phyloP scores from a whole-genome alignment of 2,329 filamentous ascomycete genomes.

The Fusarium robinianum region DNA sequence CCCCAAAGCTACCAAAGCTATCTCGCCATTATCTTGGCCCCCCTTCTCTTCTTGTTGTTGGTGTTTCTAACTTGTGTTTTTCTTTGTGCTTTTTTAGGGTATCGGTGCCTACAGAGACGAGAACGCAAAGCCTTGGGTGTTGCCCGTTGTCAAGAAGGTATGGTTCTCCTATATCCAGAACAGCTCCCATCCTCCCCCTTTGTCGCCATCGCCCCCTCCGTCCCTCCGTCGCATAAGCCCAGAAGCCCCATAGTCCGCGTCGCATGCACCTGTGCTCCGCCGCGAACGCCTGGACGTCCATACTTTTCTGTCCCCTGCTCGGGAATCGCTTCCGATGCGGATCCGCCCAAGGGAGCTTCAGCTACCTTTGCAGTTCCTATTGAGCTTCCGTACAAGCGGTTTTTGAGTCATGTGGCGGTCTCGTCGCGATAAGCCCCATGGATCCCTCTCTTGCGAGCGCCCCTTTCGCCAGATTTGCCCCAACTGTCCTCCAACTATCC shows the following conservation, averaged over 20 bases:
- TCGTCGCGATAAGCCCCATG: conserved; percentile 19
- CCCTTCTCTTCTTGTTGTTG: neutral
- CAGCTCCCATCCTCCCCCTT: conserved; percentile 6
- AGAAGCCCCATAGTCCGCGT: conserved; percentile 3
- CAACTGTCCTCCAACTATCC: conserved; percentile 15
- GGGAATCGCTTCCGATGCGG: conserved; percentile 10
- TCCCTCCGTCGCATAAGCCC: conserved; percentile 12
- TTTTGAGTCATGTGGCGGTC: conserved; percentile 28
- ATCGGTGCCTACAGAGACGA: conserved; percentile 95
- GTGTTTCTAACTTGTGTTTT: conserved; percentile 15
- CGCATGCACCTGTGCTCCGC: conserved; percentile 11
- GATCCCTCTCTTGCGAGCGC: conserved; percentile 19
- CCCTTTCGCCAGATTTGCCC: conserved; percentile 20
- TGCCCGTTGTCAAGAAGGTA: conserved; percentile 97
- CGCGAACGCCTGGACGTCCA: conserved; percentile 13
- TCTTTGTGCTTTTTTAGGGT: conserved; percentile 49
- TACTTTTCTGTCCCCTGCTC: neutral
- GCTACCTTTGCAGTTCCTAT: conserved; percentile 11
- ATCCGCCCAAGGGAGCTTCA: conserved; percentile 12
- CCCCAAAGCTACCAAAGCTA: too few species aligned
- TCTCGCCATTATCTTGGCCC: too few species aligned
- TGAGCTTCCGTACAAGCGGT: conserved; percentile 17
- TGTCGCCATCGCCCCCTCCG: conserved; percentile 7
- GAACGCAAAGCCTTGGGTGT: conserved; percentile 94
- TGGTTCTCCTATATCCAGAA: conserved; percentile 16